Evolutionary conservation across 1,284 basidiomycete genomes (phyloP).

Genomic region (Termitomyces sp.): DNA sequence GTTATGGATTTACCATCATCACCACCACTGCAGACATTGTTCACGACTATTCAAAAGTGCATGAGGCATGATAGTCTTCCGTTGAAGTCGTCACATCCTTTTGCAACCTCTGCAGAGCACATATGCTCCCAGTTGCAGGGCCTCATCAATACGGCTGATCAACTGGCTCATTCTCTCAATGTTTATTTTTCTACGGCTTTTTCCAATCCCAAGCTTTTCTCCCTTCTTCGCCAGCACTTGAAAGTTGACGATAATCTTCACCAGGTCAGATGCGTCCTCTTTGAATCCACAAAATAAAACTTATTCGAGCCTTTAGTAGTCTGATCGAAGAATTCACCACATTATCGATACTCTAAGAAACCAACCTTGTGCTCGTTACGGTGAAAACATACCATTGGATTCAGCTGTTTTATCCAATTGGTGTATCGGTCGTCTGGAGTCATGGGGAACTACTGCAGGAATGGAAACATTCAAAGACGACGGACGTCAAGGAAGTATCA

Average conservation of each 20-base stretch:
- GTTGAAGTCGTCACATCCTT: conserved; percentile 41
- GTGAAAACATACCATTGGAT: conserved; percentile 57
- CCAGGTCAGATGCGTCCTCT: conserved; percentile 34
- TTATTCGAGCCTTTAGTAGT: conserved; percentile 30
- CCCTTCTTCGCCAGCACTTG: conserved; percentile 59
- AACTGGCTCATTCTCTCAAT: conserved; percentile 48
- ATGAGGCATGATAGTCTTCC: conserved; percentile 32
- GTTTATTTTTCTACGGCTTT: conserved; percentile 44
- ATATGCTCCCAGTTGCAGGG: conserved; percentile 41
- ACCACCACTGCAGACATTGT: conserved; percentile 21
- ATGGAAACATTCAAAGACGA: conserved; percentile 72
- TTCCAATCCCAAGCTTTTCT: conserved; percentile 60
- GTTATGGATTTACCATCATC: conserved; percentile 12
- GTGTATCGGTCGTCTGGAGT: conserved; percentile 50
- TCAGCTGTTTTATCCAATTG: conserved; percentile 40
- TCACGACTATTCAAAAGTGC: conserved; percentile 40
- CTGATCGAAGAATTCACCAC: conserved; percentile 45
- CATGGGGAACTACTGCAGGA: conserved; percentile 56
- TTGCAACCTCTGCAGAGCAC: conserved; percentile 39
- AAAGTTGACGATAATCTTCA: conserved; percentile 44
- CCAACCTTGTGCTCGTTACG: conserved; percentile 43
- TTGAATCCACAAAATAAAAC: conserved; percentile 11
- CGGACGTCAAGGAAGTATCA: conserved; percentile 43
- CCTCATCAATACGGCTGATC: conserved; percentile 45
- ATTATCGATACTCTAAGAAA: conserved; percentile 40